Base-by-base conservation (phyloP, 2,329 filamentous ascomycete species). In the Phyllosticta capitalensis region DNA sequence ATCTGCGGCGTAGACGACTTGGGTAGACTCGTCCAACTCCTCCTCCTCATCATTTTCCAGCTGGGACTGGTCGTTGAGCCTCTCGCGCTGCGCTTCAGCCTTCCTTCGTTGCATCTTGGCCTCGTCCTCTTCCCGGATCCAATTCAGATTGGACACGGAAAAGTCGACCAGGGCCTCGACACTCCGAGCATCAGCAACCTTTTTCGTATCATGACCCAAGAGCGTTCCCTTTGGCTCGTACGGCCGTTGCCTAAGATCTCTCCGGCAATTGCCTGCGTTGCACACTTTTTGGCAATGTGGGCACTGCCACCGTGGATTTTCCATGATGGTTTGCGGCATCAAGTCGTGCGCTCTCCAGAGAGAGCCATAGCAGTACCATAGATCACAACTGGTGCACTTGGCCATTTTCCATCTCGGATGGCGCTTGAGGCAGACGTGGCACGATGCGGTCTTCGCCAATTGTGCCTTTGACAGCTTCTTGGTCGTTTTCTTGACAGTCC, bases 121-220 rank as follows among this genome's bases (percentile, higher is more conserved):
- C 65, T 67, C 70, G 33, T 75, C 74, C 19, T 78, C 72, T 28
- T 84, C 84, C 56, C 82, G 81, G 54, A 97, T 76, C 90, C 91
- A 96, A 50, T 81, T 83, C 24, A 95, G 78, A 70, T 99, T 99
- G 57, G 95, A 92, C 49, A 89, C 80, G 24, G 89, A 85, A 72
- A 96, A 96, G 69, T 97, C 91, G 9, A 97, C 90, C 21, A 97
- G 80, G 22, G 85, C 87, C 71, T 97, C 92, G 5, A 96, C 85
- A 67, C 92, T 96, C 62, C 94, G 85, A 56, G 89, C 87, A 73
- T 99, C 94, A 1, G 94, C 92, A 54, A 97, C 86, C 33, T 88
- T 87, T 58, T 85, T 88, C 0, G 94, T 99, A 65, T 97, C 91
- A 67, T 96, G 91, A 0, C 94, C 94, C 1, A 97, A 81, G 1